Evolutionary conservation across 805 yeast genomes (phyloP), one percentile per base, ranked within the genome.

Genomic region (Yarrowia porcina): DNA sequence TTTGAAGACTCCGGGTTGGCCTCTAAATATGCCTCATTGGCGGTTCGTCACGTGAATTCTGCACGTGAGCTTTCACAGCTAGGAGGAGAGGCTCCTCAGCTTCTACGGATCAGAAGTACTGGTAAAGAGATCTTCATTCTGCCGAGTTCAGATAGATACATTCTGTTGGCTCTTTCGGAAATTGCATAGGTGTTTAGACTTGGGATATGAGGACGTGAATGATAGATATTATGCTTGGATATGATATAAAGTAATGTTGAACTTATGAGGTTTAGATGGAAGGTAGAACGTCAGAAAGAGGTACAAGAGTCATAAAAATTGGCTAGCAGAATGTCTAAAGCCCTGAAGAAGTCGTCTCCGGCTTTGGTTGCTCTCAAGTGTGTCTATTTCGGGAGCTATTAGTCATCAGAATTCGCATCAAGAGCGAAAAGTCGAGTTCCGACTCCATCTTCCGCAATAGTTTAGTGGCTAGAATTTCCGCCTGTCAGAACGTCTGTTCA

Each of bases 391-490:
- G 4, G 28, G 8, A 25, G 8, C 4, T 25, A 32, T 49, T 49
- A 23, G 41, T 49, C 57, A 49, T 33, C 41, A 3, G 10, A 2
- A 11, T 7, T 9, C 25, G 10, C 25, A 45, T 3, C 8, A 13
- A 3, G 13, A 13, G 1, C 4, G 36, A 28, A 12, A 28, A 13
- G 18, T 15, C 18, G 35, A 10, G 17, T 21, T 9, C 18, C 36
- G 35, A n/a, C 17, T 13, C 35, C 35, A 45, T 13, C 42, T n/a
- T 56, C 61, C 61, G 61, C 47, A 70, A 72, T 72, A 72, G 75
- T 72, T 72, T 72, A 73, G 74, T 73, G 75, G 75, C 74, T 71
- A 72, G 75, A 72, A 72, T 72, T 68, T 69, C 74, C 75, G 75
- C 74, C 74, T 72, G 75, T 72, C 75, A 72, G 65, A 56, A 52